phyloP scores from a whole-genome alignment of 2,329 filamentous ascomycete species.

The Pseudogymnoascus sp. region DNA sequence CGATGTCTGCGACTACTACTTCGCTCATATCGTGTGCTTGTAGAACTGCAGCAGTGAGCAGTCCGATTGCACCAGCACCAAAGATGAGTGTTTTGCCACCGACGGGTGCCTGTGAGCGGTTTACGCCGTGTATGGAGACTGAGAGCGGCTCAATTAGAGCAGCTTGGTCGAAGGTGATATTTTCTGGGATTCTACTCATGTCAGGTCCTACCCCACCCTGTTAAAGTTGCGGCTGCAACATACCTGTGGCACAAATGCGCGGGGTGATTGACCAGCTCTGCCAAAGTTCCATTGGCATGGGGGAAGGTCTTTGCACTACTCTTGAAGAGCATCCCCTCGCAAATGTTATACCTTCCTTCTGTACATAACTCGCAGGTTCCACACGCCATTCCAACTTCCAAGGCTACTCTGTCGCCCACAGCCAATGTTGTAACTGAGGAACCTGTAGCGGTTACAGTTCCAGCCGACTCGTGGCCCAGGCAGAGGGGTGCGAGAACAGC shows the following conservation, averaged over 20 bases:
- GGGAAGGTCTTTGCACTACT: constrained; percentile 29
- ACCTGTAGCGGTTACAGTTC: constrained; percentile 71
- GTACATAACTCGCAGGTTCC: constrained; percentile 80
- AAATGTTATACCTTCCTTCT: constrained; percentile 90
- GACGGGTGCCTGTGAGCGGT: constrained; percentile 42
- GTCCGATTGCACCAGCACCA: constrained; percentile 55
- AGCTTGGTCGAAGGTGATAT: constrained; percentile 49
- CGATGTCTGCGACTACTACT: neutral
- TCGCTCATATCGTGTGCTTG: neutral
- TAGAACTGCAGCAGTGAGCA: constrained; percentile 50
- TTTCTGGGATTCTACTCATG: constrained; percentile 42
- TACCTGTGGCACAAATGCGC: constrained; percentile 90
- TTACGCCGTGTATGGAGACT: constrained; percentile 53
- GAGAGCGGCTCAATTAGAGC: constrained; percentile 54
- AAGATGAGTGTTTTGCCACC: constrained; percentile 52
- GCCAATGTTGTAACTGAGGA: constrained; percentile 68
- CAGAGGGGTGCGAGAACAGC: constrained; percentile 81
- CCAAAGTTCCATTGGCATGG: constrained; percentile 29
- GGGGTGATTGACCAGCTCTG: constrained; percentile 66
- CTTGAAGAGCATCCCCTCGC: constrained; percentile 45
- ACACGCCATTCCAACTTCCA: constrained; percentile 93
- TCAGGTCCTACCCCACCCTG: neutral
- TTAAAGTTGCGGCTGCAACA: constrained; percentile 7
- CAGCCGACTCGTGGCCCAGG: constrained; percentile 87
- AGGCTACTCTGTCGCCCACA: constrained; percentile 80